These are phyloP conservation scores for Elongisporangium senticosum DNA, from an alignment of 352 stramenopile species.

Conservation along the genomic window DNA sequence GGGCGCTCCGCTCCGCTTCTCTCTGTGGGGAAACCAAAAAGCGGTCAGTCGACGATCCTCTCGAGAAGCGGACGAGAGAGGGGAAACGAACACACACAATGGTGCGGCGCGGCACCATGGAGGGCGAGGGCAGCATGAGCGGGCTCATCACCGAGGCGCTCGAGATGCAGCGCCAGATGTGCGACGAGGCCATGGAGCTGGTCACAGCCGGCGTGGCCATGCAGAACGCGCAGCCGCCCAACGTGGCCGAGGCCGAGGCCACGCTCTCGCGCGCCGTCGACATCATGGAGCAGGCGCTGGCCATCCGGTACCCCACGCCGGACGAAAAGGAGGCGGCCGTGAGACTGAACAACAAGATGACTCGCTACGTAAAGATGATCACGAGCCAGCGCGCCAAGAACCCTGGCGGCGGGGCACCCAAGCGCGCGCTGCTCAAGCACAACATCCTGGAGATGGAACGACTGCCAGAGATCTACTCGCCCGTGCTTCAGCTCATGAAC, in stretches of 20 bases:
- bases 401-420: conserved; percentile 14
- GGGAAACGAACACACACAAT: conserved; percentile 15
- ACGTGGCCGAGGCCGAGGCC: conserved; percentile 44
- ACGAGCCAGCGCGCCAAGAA: conserved; percentile 62
- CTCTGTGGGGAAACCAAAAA: conserved; percentile 48
- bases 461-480: conserved; percentile 53
- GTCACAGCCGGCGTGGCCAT: conserved; percentile 71
- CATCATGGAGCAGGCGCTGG: conserved; percentile 71
- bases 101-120: conserved; percentile 18
- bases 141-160: conserved; percentile 29
- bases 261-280: conserved; percentile 60
- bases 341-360: conserved; percentile 77
- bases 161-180: conserved; percentile 48
- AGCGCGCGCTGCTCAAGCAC: conserved; percentile 34
- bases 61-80: conserved; percentile 17
- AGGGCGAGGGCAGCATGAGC: conserved; percentile 24
- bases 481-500: conserved; percentile 54
- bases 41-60: conserved; percentile 15
- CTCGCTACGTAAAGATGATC: conserved; percentile 84
- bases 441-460: conserved; percentile 72
- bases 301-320: conserved; percentile 55
- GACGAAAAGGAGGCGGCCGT: conserved; percentile 67
- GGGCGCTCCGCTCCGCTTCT: conserved; percentile 18
- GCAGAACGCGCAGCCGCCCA: conserved; percentile 56
- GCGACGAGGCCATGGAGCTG: conserved; percentile 67